A percentile compares a stretch with the other conserved stretches of the same genome.
Conservation (phyloP, 805 yeast species). For the Ogataea pignaliae region DNA sequence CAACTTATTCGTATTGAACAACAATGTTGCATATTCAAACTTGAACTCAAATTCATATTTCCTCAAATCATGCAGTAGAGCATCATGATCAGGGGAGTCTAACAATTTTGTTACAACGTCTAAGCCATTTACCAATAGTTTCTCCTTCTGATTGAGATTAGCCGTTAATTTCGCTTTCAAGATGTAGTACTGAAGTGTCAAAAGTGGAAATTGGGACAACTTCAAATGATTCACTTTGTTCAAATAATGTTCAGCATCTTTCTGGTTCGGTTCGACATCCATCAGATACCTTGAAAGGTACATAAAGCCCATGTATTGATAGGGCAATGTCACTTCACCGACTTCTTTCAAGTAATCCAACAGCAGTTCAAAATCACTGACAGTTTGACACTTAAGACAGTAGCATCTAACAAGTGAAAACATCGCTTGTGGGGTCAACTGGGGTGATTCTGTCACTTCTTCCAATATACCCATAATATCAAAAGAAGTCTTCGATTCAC, state of each 20-base stretch:
- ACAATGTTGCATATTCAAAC: slow-evolving; percentile 1
- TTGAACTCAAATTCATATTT: slow-evolving; percentile 5
- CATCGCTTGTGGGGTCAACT: neutral
- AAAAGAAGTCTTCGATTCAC: no score
- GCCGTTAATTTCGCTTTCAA: slow-evolving; percentile 5
- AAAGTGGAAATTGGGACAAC: slow-evolving; percentile 6
- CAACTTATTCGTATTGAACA: slow-evolving; percentile 1
- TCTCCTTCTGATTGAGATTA: slow-evolving; percentile 9
- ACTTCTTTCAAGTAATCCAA: slow-evolving; percentile 6
- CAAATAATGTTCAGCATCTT: slow-evolving; percentile 3
- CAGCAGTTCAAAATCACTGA: slow-evolving; percentile 4
- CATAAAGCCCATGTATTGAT: neutral
- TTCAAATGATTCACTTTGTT: slow-evolving; percentile 13
- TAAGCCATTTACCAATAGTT: slow-evolving; percentile 10
- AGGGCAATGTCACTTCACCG: slow-evolving; percentile 9
- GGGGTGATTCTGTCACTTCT: no score
- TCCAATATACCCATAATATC: no score
- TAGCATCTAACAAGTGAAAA: slow-evolving; percentile 5
- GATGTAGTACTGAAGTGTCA: slow-evolving; percentile 8
- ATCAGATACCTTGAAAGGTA: neutral
- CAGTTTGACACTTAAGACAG: slow-evolving; percentile 4
- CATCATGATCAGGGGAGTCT: neutral
- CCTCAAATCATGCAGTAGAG: neutral
- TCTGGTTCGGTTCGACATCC: slow-evolving; percentile 1
- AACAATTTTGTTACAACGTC: slow-evolving; percentile 3